Base-by-base conservation (phyloP, 1,284 basidiomycete genomes). In the Cutaneotrichosporon dermatis region DNA sequence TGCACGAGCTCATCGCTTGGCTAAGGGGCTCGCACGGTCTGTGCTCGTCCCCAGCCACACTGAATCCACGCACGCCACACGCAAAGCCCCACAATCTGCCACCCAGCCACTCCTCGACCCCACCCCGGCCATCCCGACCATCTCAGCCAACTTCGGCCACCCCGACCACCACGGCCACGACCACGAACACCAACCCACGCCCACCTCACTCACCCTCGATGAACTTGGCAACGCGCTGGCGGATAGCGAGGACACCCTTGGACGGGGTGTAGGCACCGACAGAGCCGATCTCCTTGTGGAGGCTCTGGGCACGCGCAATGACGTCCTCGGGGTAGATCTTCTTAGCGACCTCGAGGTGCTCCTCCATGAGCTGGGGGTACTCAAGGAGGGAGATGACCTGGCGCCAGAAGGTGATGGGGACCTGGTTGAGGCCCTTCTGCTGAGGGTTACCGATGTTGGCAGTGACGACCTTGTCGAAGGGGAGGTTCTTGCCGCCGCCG, bases 381-480 rank as follows among this genome's bases (percentile, higher is more conserved):
- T 99, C 95, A 75, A 90, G 89, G 63, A 99, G 80, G 2, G 93
- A 67, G 62, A 78, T 69, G 51, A 75, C 65, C 86, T 99, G 95
- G 62, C 95, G 83, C 71, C 87, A 85, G 78, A 92, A 99, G 7
- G 95, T 97, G 63, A 99, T 85, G 1, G 94, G 92, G 25, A 87
- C 85, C 77, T 99, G 96, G 76, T 97, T 88, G 48, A 99, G 83
- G 1, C 90, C 92, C 73, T 88, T 88, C 79, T 97, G 95, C 79
- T 99, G 95, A 0, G 95, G 95, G 76, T 99, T 99, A 8, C 95
- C 95, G 61, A 99, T 99, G 80, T 99, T 99, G 66, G 92, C 92
- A 33, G 87, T 90, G 74, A 98, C 92, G 76, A 99, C 84, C 68
- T 86, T 86, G 73, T 87, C 84, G 76, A 98, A 99, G 25, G 92